These are phyloP conservation scores for Speleostelium caveatum DNA, from an alignment of 78 protist species.

Conservation along the genomic window DNA sequence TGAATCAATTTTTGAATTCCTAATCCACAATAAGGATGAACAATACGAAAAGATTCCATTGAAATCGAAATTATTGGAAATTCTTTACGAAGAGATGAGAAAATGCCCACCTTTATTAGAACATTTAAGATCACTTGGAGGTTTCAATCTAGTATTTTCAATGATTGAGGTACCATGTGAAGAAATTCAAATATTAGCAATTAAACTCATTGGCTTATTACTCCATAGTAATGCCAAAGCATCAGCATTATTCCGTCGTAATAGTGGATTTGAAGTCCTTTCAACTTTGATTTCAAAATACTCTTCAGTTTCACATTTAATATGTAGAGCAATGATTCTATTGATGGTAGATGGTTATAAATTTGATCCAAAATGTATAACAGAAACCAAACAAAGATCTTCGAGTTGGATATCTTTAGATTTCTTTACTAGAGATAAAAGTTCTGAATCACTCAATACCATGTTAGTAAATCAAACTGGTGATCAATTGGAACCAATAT, in stretches of 20 bases:
- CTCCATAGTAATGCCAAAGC: constrained; percentile 56
- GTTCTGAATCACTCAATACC: constrained; percentile 27
- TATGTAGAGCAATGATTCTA: constrained; percentile 11
- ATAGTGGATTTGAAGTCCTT: constrained; percentile 66
- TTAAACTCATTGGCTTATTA: constrained; percentile 44
- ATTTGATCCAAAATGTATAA: constrained; percentile 71
- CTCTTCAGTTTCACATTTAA: constrained; percentile 20
- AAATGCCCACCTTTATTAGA: constrained; percentile 53
- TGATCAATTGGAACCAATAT: not conserved
- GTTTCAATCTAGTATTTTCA: constrained; percentile 69
- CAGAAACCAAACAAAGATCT: constrained; percentile 72
- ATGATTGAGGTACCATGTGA: constrained; percentile 59
- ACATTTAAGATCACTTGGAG: constrained; percentile 55
- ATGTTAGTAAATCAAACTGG: not conserved
- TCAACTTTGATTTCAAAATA: constrained; percentile 13
- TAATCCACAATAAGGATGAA: constrained; percentile 17
- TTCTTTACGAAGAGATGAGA: constrained; percentile 73
- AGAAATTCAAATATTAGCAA: constrained; percentile 44
- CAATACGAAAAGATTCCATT: constrained; percentile 18
- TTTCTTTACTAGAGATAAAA: constrained; percentile 70
- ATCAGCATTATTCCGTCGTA: constrained; percentile 42
- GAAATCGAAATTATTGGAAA: constrained; percentile 41
- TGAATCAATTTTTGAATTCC: constrained; percentile 57
- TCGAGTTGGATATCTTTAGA: constrained; percentile 56
- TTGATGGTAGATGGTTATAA: constrained; percentile 53